phyloP scores from a whole-genome alignment of 768 basidiomycete species.

The Hericium alpestre region DNA sequence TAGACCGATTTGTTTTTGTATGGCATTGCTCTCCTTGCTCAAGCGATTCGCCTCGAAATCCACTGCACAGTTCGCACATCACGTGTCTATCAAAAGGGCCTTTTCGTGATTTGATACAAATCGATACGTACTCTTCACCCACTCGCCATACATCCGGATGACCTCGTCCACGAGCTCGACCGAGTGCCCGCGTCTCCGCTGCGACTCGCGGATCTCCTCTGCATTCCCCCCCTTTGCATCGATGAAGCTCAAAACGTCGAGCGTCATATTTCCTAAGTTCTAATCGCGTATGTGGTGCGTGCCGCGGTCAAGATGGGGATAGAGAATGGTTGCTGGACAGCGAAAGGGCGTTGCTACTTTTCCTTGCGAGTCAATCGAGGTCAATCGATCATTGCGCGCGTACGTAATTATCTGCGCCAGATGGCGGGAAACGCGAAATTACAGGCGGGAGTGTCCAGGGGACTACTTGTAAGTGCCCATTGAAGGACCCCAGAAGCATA shows the following conservation, averaged over 20 bases:
- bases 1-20: conserved; percentile 88
- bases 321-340: not conserved
- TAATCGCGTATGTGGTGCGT: not conserved
- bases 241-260: conserved; percentile 73
- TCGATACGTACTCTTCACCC: conserved; percentile 77
- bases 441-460: too few species aligned
- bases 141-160: conserved; percentile 82
- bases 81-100: not conserved
- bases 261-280: conserved; percentile 44
- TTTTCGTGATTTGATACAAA: not conserved
- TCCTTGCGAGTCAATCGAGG: not conserved
- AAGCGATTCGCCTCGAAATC: conserved; percentile 75
- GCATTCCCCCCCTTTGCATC: conserved; percentile 89
- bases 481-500: too few species aligned
- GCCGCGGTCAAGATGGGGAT: not conserved
- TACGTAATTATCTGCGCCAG: too few species aligned
- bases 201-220: conserved; percentile 82
- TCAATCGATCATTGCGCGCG: not conserved
- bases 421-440: too few species aligned
- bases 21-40: conserved; percentile 74
- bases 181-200: conserved; percentile 79
- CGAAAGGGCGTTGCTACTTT: not conserved
- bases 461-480: too few species aligned
- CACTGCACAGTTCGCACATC: conserved; percentile 37
- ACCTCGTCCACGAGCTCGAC: conserved; percentile 93